Evolutionary conservation across 352 stramenopile genomes (phyloP).

Genomic region (Phytophthora hybrid): DNA sequence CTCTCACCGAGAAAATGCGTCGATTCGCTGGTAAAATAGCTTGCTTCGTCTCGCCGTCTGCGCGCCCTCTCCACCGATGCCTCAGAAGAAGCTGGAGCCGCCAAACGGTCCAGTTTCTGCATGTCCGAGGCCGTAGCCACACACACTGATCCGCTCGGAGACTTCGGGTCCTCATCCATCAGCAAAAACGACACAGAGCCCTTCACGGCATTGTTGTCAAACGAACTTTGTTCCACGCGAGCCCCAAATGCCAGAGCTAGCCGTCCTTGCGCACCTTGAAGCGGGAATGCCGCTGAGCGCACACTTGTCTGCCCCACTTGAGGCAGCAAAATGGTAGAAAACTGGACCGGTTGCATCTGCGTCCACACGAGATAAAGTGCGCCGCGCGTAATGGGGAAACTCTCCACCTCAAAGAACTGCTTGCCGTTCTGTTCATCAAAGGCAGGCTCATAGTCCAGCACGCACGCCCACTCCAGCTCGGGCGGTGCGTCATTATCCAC

Average conservation of each 20-base stretch:
- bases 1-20: conserved; percentile 49
- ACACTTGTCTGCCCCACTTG: conserved; percentile 58
- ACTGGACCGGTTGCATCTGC: conserved; percentile 60
- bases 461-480: conserved; percentile 64
- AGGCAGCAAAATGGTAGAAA: conserved; percentile 72
- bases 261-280: conserved; percentile 69
- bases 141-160: conserved; percentile 54
- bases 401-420: conserved; percentile 70
- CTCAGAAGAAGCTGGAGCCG: conserved; percentile 30
- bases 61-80: conserved; percentile 45
- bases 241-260: conserved; percentile 62
- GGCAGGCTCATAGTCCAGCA: conserved; percentile 73
- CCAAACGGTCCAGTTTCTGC: conserved; percentile 56
- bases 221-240: conserved; percentile 58
- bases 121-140: conserved; percentile 75
- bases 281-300: conserved; percentile 63
- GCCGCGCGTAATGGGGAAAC: conserved; percentile 60
- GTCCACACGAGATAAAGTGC: conserved; percentile 82
- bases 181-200: conserved; percentile 81
- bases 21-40: conserved; percentile 48
- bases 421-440: conserved; percentile 51
- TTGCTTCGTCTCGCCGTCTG: conserved; percentile 55
- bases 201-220: conserved; percentile 58
- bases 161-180: conserved; percentile 52
- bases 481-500: conserved; percentile 40